phyloP scores from a whole-genome alignment of 257 asterid genomes.

The Prunella vulgaris region DNA sequence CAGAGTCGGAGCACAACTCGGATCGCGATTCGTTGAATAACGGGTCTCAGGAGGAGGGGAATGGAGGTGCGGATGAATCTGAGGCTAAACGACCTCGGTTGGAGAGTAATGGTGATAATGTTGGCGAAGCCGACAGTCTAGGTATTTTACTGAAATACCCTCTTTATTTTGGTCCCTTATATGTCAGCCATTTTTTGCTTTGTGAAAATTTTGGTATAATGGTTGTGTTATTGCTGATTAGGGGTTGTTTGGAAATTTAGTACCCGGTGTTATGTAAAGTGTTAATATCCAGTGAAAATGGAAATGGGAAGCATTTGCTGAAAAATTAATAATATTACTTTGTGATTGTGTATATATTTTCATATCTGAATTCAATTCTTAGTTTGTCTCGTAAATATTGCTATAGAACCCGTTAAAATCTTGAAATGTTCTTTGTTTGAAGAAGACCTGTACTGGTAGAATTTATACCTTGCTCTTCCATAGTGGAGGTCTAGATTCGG shows the following conservation, averaged over 20 bases:
- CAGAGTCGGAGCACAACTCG: conserved; percentile 23
- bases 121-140: conserved; percentile 29
- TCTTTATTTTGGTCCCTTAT: neutral
- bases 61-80: conserved; percentile 44
- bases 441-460: neutral
- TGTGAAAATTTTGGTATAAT: neutral
- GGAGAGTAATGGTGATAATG: conserved; percentile 45
- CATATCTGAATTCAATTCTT: neutral
- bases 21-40: conserved; percentile 32
- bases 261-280: neutral
- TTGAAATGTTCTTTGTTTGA: neutral
- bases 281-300: neutral
- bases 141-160: conserved; percentile 33
- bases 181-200: neutral
- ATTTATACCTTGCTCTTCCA: neutral
- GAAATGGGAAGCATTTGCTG: neutral
- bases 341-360: neutral
- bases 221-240: neutral
- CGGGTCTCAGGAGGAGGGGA: conserved; percentile 37
- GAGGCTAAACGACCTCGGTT: conserved; percentile 79
- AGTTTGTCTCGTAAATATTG: neutral
- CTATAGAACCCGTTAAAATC: neutral
- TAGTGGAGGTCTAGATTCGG: neutral
- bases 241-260: neutral
- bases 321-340: neutral